phyloP scores from a whole-genome alignment of 1,284 basidiomycete species.

The Puccinia hordei region DNA sequence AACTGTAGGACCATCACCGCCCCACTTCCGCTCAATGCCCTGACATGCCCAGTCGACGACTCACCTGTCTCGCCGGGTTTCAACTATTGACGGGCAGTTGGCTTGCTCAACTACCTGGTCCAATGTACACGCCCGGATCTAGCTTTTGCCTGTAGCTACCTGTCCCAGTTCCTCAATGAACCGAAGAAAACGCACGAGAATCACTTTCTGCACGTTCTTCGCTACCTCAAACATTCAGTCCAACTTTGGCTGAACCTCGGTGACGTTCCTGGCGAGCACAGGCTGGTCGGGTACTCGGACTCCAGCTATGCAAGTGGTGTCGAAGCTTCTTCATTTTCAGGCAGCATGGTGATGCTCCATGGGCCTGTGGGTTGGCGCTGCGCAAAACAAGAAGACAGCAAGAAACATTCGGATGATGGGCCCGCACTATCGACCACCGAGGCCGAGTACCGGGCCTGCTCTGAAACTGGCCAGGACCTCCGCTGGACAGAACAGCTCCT shows the following conservation, averaged over 20 bases:
- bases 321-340: background rate
- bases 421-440: background rate
- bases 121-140: constrained; percentile 23
- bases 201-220: background rate
- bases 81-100: background rate
- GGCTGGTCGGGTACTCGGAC: background rate
- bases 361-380: background rate
- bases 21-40: background rate
- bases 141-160: background rate
- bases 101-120: constrained; percentile 11
- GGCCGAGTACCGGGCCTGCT: background rate
- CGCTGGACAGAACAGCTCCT: background rate
- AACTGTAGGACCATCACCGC: background rate
- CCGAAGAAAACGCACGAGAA: background rate
- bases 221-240: background rate
- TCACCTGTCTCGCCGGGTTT: no score
- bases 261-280: background rate
- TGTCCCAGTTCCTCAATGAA: background rate
- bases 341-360: background rate
- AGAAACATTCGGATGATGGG: no score
- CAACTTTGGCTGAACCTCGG: background rate
- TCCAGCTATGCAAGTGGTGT: background rate
- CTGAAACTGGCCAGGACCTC: background rate
- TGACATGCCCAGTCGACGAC: background rate
- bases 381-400: background rate